Evolutionary conservation across 306 rosid species (phyloP), one percentile per base, ranked within the genome.

Genomic region (Cucurbita ficifolia): DNA sequence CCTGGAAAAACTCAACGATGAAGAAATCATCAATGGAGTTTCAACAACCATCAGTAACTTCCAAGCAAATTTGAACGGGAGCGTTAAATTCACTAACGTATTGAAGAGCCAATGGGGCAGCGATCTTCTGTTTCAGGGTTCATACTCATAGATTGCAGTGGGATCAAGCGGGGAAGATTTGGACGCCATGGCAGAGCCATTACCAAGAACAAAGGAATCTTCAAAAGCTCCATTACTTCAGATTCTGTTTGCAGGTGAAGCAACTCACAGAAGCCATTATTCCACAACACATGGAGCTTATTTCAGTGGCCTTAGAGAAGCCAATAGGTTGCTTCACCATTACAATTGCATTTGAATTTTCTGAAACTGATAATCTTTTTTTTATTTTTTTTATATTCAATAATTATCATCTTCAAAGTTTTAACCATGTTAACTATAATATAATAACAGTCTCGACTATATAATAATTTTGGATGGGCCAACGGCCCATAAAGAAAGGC

Each of bases 251-350:
- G 97, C 99, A 62, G 97, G 99, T 18, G 99, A 94, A 82, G 97
- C 99, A 63, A 94, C 99, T 17, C 99, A 94, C 81, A 86, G 97
- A 86, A 91, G 92, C 76, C 96, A 94, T 79, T 94, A 94, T 80
- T 94, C 99, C 48, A 94, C 99, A 19, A 94, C 99, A 72, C 99
- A 94, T 85, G 99, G 99, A 72, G 99, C 99, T 78, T 91, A 91
- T 80, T 82, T 86, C 79, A 94, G 99, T 82, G 99, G 99, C 52
- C 96, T 91, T 73, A 89, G 99, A 77, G 99, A 94, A 83, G 99
- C 97, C 77, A 84, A 82, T 72, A 88, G 99, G 87, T 90, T 94
- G 82, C 96, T 94, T 83, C 88, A 84, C 76, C 90, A 94, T 82
- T 94, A 91, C 75, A 87, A 85, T 64, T 83, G 81, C 84, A 82